Evolutionary conservation across 2,329 filamentous ascomycete genomes (phyloP).

Genomic region (Aspergillus ochraceoroseus): DNA sequence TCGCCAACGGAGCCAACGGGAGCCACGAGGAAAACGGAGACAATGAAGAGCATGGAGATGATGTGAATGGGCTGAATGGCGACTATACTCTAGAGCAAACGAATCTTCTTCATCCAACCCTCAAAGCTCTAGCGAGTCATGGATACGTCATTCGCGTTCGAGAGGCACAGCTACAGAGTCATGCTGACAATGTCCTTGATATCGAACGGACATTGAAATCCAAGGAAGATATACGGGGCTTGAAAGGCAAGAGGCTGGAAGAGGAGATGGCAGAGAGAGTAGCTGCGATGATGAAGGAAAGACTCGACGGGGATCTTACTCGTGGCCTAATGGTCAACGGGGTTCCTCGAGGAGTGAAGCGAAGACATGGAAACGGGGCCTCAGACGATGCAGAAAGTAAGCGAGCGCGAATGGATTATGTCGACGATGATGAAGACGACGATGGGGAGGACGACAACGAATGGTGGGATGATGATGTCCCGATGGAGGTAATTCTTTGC

Average conservation of each 20-base stretch:
- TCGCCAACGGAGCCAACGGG: constrained; percentile 26
- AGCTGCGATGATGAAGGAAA: constrained; percentile 31
- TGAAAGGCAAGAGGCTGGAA: constrained; percentile 40
- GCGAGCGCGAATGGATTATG: constrained; percentile 24
- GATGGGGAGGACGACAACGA: constrained; percentile 34
- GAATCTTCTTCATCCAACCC: constrained; percentile 34
- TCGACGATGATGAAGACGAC: constrained; percentile 28
- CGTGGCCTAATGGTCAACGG: constrained; percentile 31
- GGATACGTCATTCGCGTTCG: constrained; percentile 40
- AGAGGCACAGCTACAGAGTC: constrained; percentile 41
- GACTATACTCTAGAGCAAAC: constrained; percentile 20
- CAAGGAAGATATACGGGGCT: constrained; percentile 28
- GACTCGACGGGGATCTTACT: constrained; percentile 35
- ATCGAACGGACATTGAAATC: constrained; percentile 33
- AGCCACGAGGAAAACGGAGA: constrained; percentile 22
- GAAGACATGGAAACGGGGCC: constrained; percentile 23
- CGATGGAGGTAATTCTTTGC: constrained; percentile 43
- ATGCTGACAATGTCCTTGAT: constrained; percentile 39
- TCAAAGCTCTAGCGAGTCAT: constrained; percentile 40
- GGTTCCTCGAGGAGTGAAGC: constrained; percentile 34
- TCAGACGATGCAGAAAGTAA: constrained; percentile 20
- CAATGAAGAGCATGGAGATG: constrained; percentile 4
- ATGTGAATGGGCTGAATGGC: constrained; percentile 24
- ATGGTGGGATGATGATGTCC: constrained; percentile 35
- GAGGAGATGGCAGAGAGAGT: constrained; percentile 31